Base-by-base conservation (phyloP, 2,329 filamentous ascomycete species). In the Trichoderma koningiopsis region DNA sequence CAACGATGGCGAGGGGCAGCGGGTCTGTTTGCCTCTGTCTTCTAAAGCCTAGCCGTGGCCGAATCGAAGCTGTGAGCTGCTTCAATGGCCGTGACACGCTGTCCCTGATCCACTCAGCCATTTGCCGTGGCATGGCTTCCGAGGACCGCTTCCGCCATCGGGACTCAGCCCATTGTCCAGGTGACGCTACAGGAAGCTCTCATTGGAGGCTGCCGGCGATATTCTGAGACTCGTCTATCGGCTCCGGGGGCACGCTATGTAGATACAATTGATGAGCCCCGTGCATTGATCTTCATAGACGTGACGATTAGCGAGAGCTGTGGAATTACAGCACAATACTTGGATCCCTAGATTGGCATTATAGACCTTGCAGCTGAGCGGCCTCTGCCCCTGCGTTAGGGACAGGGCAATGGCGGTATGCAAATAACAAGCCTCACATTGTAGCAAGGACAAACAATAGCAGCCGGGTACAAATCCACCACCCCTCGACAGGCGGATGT, bases 361-460 rank as follows among this genome's bases (percentile, higher is more conserved):
- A 24, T 13, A 24, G 47, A 49, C 47, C 11, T 49, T 49, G 22
- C n/a, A 49, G 11, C 47, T 13, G 10, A 24, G 8, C 47, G 7
- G 27, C 16, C 22, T 22, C n/a, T 13, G 8, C n/a, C 14, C 35
- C 4, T 40, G 16, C 19, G 56, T 4, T 14, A 13, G 24, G 29
- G 10, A n/a, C 27, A 40, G 19, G 56, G 49, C 27, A 40, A 52
- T 40, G 22, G 61, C 47, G 61, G 49, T 64, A 64, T 64, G 61
- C 61, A n/a, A 22, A 55, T 55, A 40, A 27, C 61, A 33, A 64
- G 24, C 49, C 47, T 40, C 22, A 24, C n/a, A 19, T 64, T 33
- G 19, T 37, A 43, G 19, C 40, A 55, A 37, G 5, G 3, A 53
- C n/a, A 43, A 43, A 43, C 40, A 43, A 19, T 8, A n/a, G 5